Base-by-base conservation (phyloP, 2,329 filamentous ascomycete genomes). In the Pseudogymnoascus sp. region DNA sequence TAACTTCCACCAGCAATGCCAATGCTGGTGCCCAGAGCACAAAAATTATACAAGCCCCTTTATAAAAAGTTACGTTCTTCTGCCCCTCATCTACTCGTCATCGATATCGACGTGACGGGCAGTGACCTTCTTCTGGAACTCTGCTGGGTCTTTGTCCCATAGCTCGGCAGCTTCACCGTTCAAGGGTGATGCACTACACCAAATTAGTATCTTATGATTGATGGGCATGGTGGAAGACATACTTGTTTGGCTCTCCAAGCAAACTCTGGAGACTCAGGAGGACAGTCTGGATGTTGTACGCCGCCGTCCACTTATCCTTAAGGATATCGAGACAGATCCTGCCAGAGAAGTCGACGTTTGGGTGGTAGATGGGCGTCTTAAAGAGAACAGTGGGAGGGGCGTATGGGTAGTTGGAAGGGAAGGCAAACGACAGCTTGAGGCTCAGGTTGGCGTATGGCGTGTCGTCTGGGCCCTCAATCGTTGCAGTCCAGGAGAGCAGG, bases 291-390 rank as follows among this genome's bases (percentile, higher is more conserved):
- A 96, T 92, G 73, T 97, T 97, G 83, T 97, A 96, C 47, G 96
- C 93, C 16, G 95, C 92, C 65, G 92, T 96, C 95, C 95, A 99
- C 80, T 97, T 97, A 77, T 97, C 95, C 83, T 97, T 97, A 68
- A 99, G 82, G 69, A 99, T 99, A 73, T 99, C 96, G 66, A 99
- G 83, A 76, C 95, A 99, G 77, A 99, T 99, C 64, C 95, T 86
- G 42, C 95, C 95, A 3, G 90, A 93, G 79, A 99, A 97, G 79
- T 99, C 95, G 70, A 99, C 91, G 72, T 99, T 99, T 62, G 95
- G 95, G 77, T 99, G 95, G 81, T 97, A 99, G 78, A 99, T 97
- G 39, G 95, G 95, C 5, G 96, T 99, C 81, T 93, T 96, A 86
- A 97, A 99, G 65, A 96, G 83, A 16, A 99, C 95, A 2, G 89